Evolutionary conservation across 148 eudicot genomes (phyloP).

Genomic region (Chenopodium quinoa): DNA sequence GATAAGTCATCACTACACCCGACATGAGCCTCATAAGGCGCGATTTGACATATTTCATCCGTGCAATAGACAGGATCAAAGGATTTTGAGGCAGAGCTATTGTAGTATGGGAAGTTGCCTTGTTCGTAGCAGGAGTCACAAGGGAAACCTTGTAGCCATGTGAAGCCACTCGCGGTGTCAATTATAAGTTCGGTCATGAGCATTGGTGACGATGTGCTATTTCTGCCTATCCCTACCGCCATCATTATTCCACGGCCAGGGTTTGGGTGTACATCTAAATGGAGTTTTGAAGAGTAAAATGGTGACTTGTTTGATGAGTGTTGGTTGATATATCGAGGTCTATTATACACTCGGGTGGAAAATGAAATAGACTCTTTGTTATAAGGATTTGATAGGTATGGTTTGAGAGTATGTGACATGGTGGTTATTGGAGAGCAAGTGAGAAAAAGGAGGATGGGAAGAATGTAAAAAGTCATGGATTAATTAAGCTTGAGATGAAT

Average conservation of each 20-base stretch:
- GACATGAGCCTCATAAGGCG: neutral
- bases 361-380: neutral
- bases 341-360: neutral
- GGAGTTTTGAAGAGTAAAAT: neutral
- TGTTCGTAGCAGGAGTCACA: neutral
- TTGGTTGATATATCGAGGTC: neutral
- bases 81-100: neutral
- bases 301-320: neutral
- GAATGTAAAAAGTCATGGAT: too few relatives aligned
- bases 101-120: neutral
- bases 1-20: neutral
- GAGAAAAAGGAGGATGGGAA: too few relatives aligned
- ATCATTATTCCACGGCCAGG: neutral
- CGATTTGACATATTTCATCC: neutral
- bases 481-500: too few relatives aligned
- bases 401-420: too few relatives aligned
- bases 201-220: neutral
- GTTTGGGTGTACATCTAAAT: neutral
- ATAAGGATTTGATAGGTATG: neutral
- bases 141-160: neutral
- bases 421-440: too few relatives aligned
- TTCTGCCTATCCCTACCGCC: neutral
- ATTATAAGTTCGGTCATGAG: neutral
- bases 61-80: neutral
- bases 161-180: neutral